Base-by-base conservation (phyloP, 2,329 filamentous ascomycete genomes). In the Nemania abortiva region DNA sequence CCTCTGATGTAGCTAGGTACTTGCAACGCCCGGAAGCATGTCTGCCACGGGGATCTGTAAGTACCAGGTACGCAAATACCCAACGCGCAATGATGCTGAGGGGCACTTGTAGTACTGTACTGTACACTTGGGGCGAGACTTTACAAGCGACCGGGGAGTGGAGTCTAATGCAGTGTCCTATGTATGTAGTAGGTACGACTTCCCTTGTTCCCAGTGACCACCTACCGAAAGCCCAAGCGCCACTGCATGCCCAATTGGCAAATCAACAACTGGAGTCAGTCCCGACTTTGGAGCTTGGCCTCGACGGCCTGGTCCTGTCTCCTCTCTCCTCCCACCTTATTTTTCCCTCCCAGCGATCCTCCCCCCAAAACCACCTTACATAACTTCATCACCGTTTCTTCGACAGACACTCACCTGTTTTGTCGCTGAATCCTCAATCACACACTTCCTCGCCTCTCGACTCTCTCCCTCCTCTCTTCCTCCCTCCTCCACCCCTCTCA, bases 381-480 rank as follows among this genome's bases (percentile, higher is more conserved):
- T 71, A 70, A 69, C 67, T 70, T 65, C 70, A 71, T 68, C 70
- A 70, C 68, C 67, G 63, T 66, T 71, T 63, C 61, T 60, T 70
- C 66, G 61, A 66, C 65, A 64, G 61, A 66, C 70, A 52, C 64
- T 62, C 70, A 20, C 52, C 61, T 42, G 39, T 70, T 67, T 66
- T 66, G 59, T 63, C 64, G 59, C 69, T 61, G 62, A 67, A 69
- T 63, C 63, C 62, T 66, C 64, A 63, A 69, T 55, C 66, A 63
- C 66, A 56, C 63, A 53, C 53, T 65, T 69, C 61, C 42, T 54
- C 58, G 55, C 64, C 69, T 68, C 59, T 54, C 67, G 57, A 58
- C 60, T 70, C 63, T 69, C 59, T 63, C 63, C 45, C 59, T 55
- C 27, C 50, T 63, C 56, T 45, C 50, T 56, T 50, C 58, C 45